phyloP scores from a whole-genome alignment of 441 rosid species.

The Daphne laureola region DNA sequence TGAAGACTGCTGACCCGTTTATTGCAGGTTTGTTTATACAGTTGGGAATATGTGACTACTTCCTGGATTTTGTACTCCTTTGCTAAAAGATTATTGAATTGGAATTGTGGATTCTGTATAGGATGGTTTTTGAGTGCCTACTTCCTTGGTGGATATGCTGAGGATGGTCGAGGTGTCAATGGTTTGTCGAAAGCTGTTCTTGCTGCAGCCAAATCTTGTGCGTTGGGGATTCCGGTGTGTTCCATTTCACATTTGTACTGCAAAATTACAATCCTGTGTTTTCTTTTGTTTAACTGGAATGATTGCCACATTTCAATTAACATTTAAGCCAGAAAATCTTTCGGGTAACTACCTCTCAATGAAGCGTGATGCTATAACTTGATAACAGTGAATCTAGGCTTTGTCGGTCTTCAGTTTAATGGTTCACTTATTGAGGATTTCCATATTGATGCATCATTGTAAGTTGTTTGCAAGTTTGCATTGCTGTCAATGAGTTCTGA shows the following conservation, averaged over 20 bases:
- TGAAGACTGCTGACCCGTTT: slow-evolving; percentile 88
- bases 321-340: too few species aligned
- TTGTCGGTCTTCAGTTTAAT: too few species aligned
- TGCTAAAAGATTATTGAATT: background rate
- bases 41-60: slow-evolving; percentile 1
- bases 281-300: too few species aligned
- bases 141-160: slow-evolving; percentile 82
- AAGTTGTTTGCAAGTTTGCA: too few species aligned
- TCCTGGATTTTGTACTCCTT: background rate
- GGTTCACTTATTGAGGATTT: too few species aligned
- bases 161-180: slow-evolving; percentile 79
- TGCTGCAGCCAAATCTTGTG: slow-evolving; percentile 85
- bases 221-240: slow-evolving; percentile 70
- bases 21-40: slow-evolving; percentile 52
- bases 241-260: background rate
- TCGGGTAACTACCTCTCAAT: too few species aligned
- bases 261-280: too few species aligned
- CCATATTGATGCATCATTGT: too few species aligned
- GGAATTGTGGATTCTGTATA: slow-evolving; percentile 17
- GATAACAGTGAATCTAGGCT: too few species aligned
- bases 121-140: slow-evolving; percentile 95
- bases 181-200: slow-evolving; percentile 62
- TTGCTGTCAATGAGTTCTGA: too few species aligned
- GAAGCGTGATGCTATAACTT: too few species aligned
- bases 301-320: too few species aligned